Base-by-base conservation (phyloP, 148 eudicot genomes). In the Amaranthus cruentus region DNA sequence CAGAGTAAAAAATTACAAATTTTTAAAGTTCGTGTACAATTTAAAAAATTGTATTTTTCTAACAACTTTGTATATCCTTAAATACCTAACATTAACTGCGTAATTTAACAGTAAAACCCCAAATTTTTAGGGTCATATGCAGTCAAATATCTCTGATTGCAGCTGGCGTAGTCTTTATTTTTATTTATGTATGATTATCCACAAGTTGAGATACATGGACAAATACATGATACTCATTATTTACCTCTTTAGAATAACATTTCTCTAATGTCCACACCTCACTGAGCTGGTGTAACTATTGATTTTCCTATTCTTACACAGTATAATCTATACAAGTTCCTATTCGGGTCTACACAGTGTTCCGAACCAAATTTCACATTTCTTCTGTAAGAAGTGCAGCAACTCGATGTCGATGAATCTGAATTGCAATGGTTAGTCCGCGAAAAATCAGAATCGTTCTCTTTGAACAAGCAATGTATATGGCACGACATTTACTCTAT, bases 401-500 rank as follows among this genome's bases (percentile, higher is more conserved):
- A 47, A 67, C 58, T 73, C 43, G 44, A 43, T 51, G 38, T 51
- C 15, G 72, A 71, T 66, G 72, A 9, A 66, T 57, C 76, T 66
- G 76, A 66, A 47, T 44, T 7, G 14, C 15, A 57, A 43, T 28
- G 2, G 42, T 65, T 54, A 6, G 70, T 38, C 15, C 61, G 28
- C 2, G 58, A 43, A 47, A 61, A 28, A 15, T 3, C 66, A 63
- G 43, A 62, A 11, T 47, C 18, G 48, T 14, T 62, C 52, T 14
- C 60, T 50, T 79, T 54, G 60, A 56, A 69, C 64, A 75, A n/a
- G 67, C 56, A 15, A 54, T 62, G 61, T 54, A 28, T 28, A 28
- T 75, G 21, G 48, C 10, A 47, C 66, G 55, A 52, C 50, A 55
- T 70, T 83, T 71, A 48, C 79, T 64, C 62, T 46, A 74, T 55